phyloP scores from a whole-genome alignment of 2,329 filamentous ascomycete genomes.

The Diaporthe vexans region DNA sequence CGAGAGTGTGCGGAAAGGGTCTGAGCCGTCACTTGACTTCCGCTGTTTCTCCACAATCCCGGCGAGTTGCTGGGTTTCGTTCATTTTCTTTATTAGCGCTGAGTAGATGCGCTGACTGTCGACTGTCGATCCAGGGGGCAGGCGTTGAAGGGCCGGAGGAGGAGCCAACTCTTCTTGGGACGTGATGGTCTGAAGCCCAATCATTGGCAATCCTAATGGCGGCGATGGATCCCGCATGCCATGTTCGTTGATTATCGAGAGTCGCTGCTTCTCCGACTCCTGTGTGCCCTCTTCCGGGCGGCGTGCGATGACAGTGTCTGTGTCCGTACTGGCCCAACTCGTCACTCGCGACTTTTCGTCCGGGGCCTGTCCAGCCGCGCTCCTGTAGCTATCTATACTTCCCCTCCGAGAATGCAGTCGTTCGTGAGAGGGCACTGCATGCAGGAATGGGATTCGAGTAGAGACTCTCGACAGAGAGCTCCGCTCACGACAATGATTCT shows the following conservation, averaged over 20 bases:
- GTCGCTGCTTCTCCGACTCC: slow-evolving; percentile 67
- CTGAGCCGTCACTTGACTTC: slow-evolving; percentile 42
- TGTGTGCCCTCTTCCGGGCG: slow-evolving; percentile 50
- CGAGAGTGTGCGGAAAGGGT: slow-evolving; percentile 40
- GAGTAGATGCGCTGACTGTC: slow-evolving; percentile 74
- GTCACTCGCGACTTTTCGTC: slow-evolving; percentile 76
- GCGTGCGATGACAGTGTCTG: slow-evolving; percentile 66
- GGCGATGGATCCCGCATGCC: slow-evolving; percentile 59
- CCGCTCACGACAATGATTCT: slow-evolving; percentile 34
- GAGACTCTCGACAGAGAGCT: slow-evolving; percentile 59
- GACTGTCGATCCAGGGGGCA: slow-evolving; percentile 51
- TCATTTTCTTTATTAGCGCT: slow-evolving; percentile 71
- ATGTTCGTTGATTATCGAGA: slow-evolving; percentile 76
- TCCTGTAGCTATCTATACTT: slow-evolving; percentile 65
- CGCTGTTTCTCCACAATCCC: slow-evolving; percentile 43
- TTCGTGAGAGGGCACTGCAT: slow-evolving; percentile 60
- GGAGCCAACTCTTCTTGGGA: slow-evolving; percentile 40
- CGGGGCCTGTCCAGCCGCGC: slow-evolving; percentile 53
- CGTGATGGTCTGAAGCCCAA: slow-evolving; percentile 47
- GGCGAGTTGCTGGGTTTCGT: slow-evolving; percentile 54
- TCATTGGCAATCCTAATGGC: slow-evolving; percentile 49
- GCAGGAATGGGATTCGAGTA: slow-evolving; percentile 65
- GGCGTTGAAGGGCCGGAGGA: slow-evolving; percentile 5
- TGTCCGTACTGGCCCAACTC: slow-evolving; percentile 78
- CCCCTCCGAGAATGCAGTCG: slow-evolving; percentile 66